phyloP scores from a whole-genome alignment of 1,284 basidiomycete genomes.

The Papiliotrema fonsecae region DNA sequence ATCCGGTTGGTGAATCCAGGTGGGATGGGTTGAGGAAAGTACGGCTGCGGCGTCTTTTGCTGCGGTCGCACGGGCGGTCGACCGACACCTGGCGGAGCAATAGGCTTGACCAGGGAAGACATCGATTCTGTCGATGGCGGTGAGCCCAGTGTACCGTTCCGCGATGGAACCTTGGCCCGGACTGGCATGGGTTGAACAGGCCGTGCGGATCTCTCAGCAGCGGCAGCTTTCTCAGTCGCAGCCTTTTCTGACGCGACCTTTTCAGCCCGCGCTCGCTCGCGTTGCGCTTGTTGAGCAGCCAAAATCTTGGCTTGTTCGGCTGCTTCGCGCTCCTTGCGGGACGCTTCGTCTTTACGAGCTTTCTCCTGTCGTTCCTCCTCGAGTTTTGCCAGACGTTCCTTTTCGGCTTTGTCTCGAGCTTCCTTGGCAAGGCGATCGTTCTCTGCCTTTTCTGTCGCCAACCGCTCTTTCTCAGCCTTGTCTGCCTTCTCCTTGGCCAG shows the following conservation, averaged over 20 bases:
- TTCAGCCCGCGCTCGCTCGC: slow-evolving; percentile 33
- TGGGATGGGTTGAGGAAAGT: slow-evolving; percentile 26
- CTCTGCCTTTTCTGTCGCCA: slow-evolving; percentile 57
- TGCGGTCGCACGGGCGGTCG: slow-evolving; percentile 51
- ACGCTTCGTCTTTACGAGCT: slow-evolving; percentile 34
- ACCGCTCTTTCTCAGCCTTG: slow-evolving; percentile 58
- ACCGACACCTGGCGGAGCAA: slow-evolving; percentile 52
- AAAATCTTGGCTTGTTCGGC: slow-evolving; percentile 35
- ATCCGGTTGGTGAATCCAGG: slow-evolving; percentile 13
- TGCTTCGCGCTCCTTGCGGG: slow-evolving; percentile 38
- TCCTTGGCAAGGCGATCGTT: slow-evolving; percentile 4
- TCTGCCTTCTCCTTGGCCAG: slow-evolving; percentile 29
- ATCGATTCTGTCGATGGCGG: slow-evolving; percentile 53
- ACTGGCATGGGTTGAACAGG: slow-evolving; percentile 6
- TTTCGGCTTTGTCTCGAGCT: slow-evolving; percentile 54
- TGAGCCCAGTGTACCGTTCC: slow-evolving; percentile 17
- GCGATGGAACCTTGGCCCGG: not conserved
- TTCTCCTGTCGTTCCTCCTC: slow-evolving; percentile 29
- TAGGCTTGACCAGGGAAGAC: slow-evolving; percentile 64
- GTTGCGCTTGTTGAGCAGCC: slow-evolving; percentile 39
- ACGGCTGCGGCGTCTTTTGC: slow-evolving; percentile 37
- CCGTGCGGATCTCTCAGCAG: slow-evolving; percentile 6
- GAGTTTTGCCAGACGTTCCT: slow-evolving; percentile 30
- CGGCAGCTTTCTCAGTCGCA: slow-evolving; percentile 19
- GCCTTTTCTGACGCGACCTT: slow-evolving; percentile 31